Base-by-base conservation (phyloP, 2,329 filamentous ascomycete genomes). In the Cladophialophora psammophila region DNA sequence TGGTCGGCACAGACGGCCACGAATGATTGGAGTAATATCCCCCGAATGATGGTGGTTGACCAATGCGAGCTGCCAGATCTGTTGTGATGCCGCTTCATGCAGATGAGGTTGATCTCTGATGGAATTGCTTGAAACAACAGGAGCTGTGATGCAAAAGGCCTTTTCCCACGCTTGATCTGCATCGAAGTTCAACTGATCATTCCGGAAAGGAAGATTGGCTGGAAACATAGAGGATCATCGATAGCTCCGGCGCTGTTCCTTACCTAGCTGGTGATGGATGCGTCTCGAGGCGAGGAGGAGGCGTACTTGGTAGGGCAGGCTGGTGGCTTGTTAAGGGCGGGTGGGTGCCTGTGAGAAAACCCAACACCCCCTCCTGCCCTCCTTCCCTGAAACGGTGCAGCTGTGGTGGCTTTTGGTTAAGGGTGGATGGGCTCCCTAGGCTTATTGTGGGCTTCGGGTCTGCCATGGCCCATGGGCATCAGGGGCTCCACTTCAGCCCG, bases 11-110 rank as follows among this genome's bases (percentile, higher is more conserved):
- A 40, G 31, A n/a, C 10, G 60, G 45, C 42, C 35, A 61, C 50
- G 26, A 62, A 53, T 64, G 65, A 64, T 64, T 60, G 60, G 60
- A 50, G 38, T 64, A 58, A 63, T 63, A 59, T 63, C 58, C 45
- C 52, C 48, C 35, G 63, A 59, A 60, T 32, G 36, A 55, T 55
- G 58, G 53, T 35, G 56, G 60, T 56, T 64, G 60, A 66, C 66
- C 63, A 69, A 69, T 69, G 66, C 63, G 52, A 35, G 66, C 59
- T 52, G 63, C 63, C 66, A 65, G 60, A 63, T 59, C 66, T 65
- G 63, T 60, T 65, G 66, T 68, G 63, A 65, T 55, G 38, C 59
- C 54, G n/a, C 50, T 55, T 65, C 36, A 40, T 57, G 66, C 62
- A 48, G 53, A 56, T 52, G 54, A 60, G 53, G 53, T 54, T 60